A percentile compares a stretch with the other conserved stretches of the same genome.
Evolutionary conservation across 192 early-diverging fungal species (phyloP).

Genomic region (Helicostylum pulchrum): DNA sequence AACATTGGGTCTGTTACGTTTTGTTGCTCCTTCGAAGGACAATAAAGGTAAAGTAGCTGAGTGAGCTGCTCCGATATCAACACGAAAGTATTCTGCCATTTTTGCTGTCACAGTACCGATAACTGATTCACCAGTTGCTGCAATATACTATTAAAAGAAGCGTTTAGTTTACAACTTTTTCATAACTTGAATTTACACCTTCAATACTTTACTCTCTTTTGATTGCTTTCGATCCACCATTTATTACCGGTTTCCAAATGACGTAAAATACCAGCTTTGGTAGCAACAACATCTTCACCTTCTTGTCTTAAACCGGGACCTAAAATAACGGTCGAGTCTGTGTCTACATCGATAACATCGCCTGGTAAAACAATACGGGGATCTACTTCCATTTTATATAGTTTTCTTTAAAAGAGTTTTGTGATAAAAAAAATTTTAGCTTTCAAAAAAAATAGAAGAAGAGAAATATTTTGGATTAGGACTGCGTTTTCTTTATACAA

Average conservation of each 20-base stretch:
- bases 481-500: too few species aligned
- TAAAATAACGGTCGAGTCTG: constrained; percentile 49
- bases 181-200: not conserved
- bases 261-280: constrained; percentile 73
- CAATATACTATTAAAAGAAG: constrained; percentile 68
- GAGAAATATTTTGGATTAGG: too few species aligned
- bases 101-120: constrained; percentile 74
- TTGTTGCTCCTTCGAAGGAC: constrained; percentile 94
- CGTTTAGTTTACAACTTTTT: not conserved
- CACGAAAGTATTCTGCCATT: constrained; percentile 73
- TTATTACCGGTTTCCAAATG: constrained; percentile 39
- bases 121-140: constrained; percentile 81
- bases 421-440: too few species aligned
- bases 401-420: too few species aligned
- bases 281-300: constrained; percentile 58
- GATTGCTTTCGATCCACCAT: constrained; percentile 82
- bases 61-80: constrained; percentile 95
- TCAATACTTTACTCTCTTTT: constrained; percentile 58
- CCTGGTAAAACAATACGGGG: constrained; percentile 46
- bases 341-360: constrained; percentile 40
- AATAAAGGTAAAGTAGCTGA: constrained; percentile 71
- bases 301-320: constrained; percentile 82
- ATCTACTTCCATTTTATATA: too few species aligned
- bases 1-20: constrained; percentile 84
- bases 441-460: too few species aligned